Conservation (phyloP, 2,329 filamentous ascomycete species). For the Talaromyces albobiverticillius region DNA sequence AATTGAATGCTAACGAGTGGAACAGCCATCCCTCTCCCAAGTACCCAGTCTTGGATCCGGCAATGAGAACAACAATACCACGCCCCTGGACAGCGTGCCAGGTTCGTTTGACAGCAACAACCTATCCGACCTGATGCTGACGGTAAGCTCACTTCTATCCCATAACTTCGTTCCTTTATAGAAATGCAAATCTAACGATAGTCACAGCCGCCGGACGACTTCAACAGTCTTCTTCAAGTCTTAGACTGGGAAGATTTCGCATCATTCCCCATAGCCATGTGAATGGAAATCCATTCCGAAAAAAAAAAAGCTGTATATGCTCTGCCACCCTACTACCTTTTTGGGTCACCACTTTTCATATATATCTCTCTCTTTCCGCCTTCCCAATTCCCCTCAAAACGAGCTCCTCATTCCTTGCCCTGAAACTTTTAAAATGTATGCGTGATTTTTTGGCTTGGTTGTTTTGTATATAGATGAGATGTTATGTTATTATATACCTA, state of each 20-base stretch:
- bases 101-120: slow-evolving; percentile 12
- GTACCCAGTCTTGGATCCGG: slow-evolving; percentile 4
- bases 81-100: slow-evolving; percentile 8
- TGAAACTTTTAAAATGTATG: too few relatives aligned
- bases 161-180: background rate
- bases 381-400: too few relatives aligned
- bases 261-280: slow-evolving; percentile 9
- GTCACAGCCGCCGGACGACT: slow-evolving; percentile 15
- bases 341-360: too few relatives aligned
- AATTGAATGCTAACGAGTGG: too few relatives aligned
- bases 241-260: slow-evolving; percentile 18
- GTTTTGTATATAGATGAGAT: too few relatives aligned
- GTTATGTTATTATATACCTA: too few relatives aligned
- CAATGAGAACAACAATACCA: background rate
- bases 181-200: background rate
- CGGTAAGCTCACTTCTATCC: background rate
- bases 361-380: too few relatives aligned
- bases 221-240: slow-evolving; percentile 15
- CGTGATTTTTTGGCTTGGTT: too few relatives aligned
- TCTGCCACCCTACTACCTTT: too few relatives aligned
- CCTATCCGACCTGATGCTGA: slow-evolving; percentile 14
- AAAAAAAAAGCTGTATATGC: too few relatives aligned
- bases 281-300: background rate
- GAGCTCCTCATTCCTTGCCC: too few relatives aligned
- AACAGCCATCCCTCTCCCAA: slow-evolving; percentile 6